Evolutionary conservation across 2,329 filamentous ascomycete genomes (phyloP).

Genomic region (Neonectria faginata): DNA sequence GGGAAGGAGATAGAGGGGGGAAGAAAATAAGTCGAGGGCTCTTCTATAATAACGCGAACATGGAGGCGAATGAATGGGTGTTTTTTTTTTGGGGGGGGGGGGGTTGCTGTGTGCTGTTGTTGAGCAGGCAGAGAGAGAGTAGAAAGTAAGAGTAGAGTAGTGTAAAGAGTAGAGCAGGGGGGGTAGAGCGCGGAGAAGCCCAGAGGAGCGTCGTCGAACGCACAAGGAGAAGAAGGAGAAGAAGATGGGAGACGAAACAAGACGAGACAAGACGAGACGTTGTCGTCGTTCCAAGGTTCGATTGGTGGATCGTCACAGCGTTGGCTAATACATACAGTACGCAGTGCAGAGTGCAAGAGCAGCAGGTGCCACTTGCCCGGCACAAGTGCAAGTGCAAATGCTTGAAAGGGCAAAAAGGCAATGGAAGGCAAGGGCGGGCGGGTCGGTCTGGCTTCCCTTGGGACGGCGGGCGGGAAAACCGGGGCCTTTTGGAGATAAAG

Average conservation of each 20-base stretch:
- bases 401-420: background rate
- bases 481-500: constrained; percentile 2
- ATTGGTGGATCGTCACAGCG: constrained; percentile 20
- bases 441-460: background rate
- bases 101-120: background rate
- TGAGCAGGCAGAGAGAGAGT: background rate
- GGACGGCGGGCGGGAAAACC: background rate
- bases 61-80: constrained; percentile 39
- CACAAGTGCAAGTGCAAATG: background rate
- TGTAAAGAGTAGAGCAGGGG: no score
- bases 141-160: no score
- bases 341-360: background rate
- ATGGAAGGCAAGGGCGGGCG: constrained; percentile 5
- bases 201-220: constrained; percentile 34
- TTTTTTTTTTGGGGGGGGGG: no score
- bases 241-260: constrained; percentile 28
- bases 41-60: constrained; percentile 55
- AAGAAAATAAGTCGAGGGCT: constrained; percentile 39
- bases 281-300: constrained; percentile 25
- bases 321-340: background rate
- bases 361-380: background rate
- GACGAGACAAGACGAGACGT: constrained; percentile 38
- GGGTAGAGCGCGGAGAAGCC: constrained; percentile 1
- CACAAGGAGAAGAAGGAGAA: constrained; percentile 19
- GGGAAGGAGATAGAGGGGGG: constrained; percentile 26